Evolutionary conservation across 2,329 filamentous ascomycete species (phyloP), one percentile per base, ranked within the genome.

Genomic region (Monilinia fructicola): DNA sequence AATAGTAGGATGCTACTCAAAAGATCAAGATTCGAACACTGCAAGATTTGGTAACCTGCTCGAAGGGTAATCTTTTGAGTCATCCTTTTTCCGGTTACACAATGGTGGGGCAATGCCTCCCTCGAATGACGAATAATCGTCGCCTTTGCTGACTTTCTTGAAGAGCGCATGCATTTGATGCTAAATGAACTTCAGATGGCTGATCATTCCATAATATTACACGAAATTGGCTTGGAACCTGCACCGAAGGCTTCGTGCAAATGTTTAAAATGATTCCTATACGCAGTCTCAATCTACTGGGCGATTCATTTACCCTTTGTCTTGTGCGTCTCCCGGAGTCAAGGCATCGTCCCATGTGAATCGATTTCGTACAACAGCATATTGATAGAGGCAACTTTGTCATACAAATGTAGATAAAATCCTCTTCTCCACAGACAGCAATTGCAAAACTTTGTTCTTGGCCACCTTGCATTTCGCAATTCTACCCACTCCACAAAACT

Each of bases 381-480:
- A 48, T 60, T 31, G 1, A 48, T 48, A 35, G 56, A 42, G 42
- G 44, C 56, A 60, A 46, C 42, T 60, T 48, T 46, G 42, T 60
- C 12, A 35, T 60, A 48, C 56, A 60, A 48, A 48, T 35, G 56
- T 35, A 48, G 56, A 60, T 60, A 48, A 48, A 59, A n/a, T 5
- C 42, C 11, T 35, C 56, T 35, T 18, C 56, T 59, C 42, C 56
- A 35, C 42, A n/a, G 42, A 21, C 42, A 59, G 12, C 40, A n/a
- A n/a, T n/a, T 48, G 28, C 26, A 7, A 59, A 48, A 48, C 21
- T 48, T 23, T 35, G 18, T 18, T 48, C 42, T 48, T 48, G 21
- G 42, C 18, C 56, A 46, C 5, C 26, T 59, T 46, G 12, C 42
- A 23, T 48, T 48, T 48, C 44, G 26, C 44, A 35, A 21, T 31